Percentiles rank a stretch among this genome's conserved stretches.
Evolutionary conservation across 1,284 basidiomycete genomes (phyloP).

Genomic region (Melampsora larici-populina): DNA sequence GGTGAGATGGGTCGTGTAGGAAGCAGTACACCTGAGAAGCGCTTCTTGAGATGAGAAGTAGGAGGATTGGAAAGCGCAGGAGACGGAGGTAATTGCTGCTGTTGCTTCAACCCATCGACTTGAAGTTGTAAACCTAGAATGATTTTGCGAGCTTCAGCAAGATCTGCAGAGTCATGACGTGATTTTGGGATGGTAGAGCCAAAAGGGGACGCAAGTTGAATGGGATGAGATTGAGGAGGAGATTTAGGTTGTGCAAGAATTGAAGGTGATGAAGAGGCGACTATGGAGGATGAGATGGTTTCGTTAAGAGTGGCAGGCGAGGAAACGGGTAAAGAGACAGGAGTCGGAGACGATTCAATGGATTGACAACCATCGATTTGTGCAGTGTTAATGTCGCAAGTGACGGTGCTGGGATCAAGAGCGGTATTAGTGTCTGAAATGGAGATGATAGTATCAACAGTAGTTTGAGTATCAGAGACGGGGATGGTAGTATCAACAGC

Average conservation of each 20-base stretch:
- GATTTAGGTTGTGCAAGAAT: not conserved
- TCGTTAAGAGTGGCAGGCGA: not conserved
- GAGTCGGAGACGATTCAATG: not conserved
- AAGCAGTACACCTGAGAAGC: not conserved
- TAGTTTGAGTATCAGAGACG: too few species aligned
- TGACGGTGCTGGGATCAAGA: too few species aligned
- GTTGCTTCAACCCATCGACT: not conserved
- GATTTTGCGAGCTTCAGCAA: constrained; percentile 2
- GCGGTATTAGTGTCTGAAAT: too few species aligned
- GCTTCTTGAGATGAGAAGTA: not conserved
- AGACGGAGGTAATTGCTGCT: not conserved
- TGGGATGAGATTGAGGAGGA: not conserved
- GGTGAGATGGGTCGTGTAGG: not conserved
- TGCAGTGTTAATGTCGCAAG: too few species aligned
- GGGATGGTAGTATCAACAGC: too few species aligned
- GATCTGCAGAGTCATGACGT: not conserved
- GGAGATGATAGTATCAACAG: too few species aligned
- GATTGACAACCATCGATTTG: too few species aligned
- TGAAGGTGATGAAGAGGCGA: too few species aligned
- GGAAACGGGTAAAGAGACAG: not conserved
- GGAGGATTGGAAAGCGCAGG: not conserved
- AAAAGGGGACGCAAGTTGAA: not conserved
- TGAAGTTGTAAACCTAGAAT: not conserved
- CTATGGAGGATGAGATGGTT: too few species aligned
- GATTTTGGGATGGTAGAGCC: not conserved